Evolutionary conservation across 2,329 filamentous ascomycete species (phyloP), one percentile per base, ranked within the genome.

Genomic region (Seiridium unicorne): DNA sequence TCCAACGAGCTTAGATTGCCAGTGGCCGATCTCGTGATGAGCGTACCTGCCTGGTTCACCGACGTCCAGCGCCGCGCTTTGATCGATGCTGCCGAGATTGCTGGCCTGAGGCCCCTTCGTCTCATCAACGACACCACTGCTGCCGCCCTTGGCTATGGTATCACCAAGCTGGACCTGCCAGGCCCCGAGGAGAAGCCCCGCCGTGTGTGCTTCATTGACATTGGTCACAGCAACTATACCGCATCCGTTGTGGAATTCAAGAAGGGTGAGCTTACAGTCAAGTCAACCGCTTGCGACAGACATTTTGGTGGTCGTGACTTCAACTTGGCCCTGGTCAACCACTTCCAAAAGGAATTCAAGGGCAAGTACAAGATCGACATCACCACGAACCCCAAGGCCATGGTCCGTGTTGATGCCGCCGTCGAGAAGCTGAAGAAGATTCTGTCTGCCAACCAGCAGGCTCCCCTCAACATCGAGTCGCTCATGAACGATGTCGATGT

Each of bases 371-470:
- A 96, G 85, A 91, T 98, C 69, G 93, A 98, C 75, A 94, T 99
- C 80, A 87, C 88, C 77, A 88, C 87, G 67, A 95, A 98, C 81
- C 86, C 89, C 66, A 97, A 97, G 81, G 95, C 94, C 61, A 86
- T 89, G 76, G 88, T 93, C 67, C 92, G 95, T 75, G 91, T 96
- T 69, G 85, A 91, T 47, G 88, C 92, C 63, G 93, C 91, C 60
- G 93, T 93, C 59, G 95, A 99, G 85, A 97, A 97, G 85, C 81
- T 96, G 74, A 99, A 99, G 89, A 98, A 98, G 88, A 89, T 98
- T 59, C 83, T 99, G 60, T 98, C 94, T 42, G 95, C 95, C 74
- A 98, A 98, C 81, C 90, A 93, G 68, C 86, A 90, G 73, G 93
- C 94, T 18, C 92, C 94, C 55, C 79, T 99, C 76, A 98, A 93